phyloP scores from a whole-genome alignment of 2,329 filamentous ascomycete species.

The Trichoderma sp. region DNA sequence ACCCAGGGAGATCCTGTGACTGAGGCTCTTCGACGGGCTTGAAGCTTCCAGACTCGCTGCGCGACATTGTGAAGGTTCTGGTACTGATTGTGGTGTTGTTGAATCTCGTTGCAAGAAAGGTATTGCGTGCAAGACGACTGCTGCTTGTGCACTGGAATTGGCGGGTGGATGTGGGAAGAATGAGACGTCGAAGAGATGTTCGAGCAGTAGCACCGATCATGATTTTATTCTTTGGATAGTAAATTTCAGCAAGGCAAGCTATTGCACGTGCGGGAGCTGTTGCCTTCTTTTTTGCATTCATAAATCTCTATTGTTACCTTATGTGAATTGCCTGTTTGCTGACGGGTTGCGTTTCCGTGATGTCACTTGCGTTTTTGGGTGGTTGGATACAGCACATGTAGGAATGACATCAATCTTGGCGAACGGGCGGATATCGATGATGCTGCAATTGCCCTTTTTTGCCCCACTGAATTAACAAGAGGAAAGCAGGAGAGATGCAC shows the following conservation, averaged over 20 bases:
- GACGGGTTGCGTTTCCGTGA: slow-evolving; percentile 21
- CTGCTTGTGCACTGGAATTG: background rate
- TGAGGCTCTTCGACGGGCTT: slow-evolving; percentile 40
- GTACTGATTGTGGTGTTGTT: slow-evolving; percentile 10
- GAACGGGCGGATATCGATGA: background rate
- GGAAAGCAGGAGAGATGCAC: too few species aligned
- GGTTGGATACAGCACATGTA: background rate
- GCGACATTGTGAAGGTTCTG: slow-evolving; percentile 9
- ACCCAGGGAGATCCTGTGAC: slow-evolving; percentile 45
- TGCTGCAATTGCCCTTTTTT: background rate
- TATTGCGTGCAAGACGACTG: background rate
- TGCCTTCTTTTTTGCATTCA: too few species aligned
- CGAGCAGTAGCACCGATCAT: background rate
- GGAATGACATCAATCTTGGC: background rate
- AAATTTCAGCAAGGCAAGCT: background rate
- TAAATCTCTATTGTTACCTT: background rate
- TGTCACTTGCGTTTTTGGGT: background rate
- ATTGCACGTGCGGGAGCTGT: too few species aligned
- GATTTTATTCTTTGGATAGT: background rate
- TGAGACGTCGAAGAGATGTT: background rate
- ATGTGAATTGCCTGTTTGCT: background rate
- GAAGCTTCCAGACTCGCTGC: slow-evolving; percentile 17
- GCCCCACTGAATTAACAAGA: background rate
- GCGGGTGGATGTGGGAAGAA: background rate
- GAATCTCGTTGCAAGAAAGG: background rate